Evolutionary conservation across 768 basidiomycete genomes (phyloP).

Genomic region (Lenzites betulinus): DNA sequence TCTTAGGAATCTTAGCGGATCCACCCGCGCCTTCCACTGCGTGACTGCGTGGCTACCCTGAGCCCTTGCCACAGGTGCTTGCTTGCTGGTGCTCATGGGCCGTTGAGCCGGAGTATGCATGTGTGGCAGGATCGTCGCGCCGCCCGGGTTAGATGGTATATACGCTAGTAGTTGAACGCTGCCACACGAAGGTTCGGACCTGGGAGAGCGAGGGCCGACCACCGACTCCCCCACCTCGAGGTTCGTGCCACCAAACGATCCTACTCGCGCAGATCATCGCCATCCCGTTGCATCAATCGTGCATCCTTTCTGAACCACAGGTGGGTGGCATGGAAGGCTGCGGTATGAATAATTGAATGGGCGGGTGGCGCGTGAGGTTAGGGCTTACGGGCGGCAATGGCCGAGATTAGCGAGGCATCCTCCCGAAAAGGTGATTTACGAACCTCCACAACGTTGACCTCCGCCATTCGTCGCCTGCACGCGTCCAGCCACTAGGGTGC

Average conservation of each 20-base stretch:
- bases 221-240: too few species aligned
- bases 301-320: background rate
- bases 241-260: too few species aligned
- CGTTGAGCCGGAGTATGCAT: too few species aligned
- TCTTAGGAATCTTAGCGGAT: background rate
- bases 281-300: background rate
- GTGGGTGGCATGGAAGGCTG: background rate
- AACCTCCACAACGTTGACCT: background rate
- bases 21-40: background rate
- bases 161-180: background rate
- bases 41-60: background rate
- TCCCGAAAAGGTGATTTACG: slow-evolving; percentile 21
- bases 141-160: too few species aligned
- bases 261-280: background rate
- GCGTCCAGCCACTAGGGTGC: too few species aligned
- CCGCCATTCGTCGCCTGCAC: background rate
- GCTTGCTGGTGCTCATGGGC: too few species aligned
- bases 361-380: slow-evolving; percentile 7
- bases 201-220: background rate
- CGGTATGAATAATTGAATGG: background rate
- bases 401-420: slow-evolving; percentile 20
- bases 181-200: background rate
- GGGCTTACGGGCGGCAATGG: slow-evolving; percentile 17
- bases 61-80: background rate
- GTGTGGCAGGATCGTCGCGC: background rate